Evolutionary conservation across 2,329 filamentous ascomycete genomes (phyloP).

Genomic region (Colletotrichum liaoningense): DNA sequence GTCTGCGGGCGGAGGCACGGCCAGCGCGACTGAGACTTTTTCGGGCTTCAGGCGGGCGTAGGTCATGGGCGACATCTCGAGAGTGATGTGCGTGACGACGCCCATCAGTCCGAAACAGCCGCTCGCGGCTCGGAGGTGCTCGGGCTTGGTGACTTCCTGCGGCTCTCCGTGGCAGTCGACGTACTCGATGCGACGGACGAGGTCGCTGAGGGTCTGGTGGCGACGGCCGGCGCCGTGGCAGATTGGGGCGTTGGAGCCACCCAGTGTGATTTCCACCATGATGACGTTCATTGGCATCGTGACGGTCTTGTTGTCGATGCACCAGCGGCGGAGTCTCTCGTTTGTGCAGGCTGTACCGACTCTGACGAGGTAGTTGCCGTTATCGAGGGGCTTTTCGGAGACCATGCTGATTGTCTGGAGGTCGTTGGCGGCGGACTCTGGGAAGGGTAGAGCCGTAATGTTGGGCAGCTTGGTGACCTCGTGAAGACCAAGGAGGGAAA

Average conservation of each 20-base stretch:
- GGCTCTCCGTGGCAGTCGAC: conserved; percentile 56
- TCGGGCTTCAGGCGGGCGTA: conserved; percentile 57
- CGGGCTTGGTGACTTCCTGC: conserved; percentile 51
- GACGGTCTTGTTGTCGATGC: conserved; percentile 41
- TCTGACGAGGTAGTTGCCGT: conserved; percentile 39
- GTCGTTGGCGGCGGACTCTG: conserved; percentile 44
- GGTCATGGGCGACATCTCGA: conserved; percentile 58
- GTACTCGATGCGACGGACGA: conserved; percentile 59
- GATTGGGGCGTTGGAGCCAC: conserved; percentile 56
- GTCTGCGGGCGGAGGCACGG: neutral
- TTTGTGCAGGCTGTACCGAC: neutral
- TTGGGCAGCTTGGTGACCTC: neutral
- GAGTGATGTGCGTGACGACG: conserved; percentile 60
- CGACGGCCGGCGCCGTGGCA: conserved; percentile 58
- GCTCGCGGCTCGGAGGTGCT: conserved; percentile 53
- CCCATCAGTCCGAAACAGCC: conserved; percentile 59
- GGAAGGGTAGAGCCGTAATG: conserved; percentile 39
- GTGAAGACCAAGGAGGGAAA: neutral
- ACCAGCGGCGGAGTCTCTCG: neutral
- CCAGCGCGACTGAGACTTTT: conserved; percentile 44
- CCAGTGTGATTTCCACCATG: conserved; percentile 60
- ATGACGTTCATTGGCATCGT: conserved; percentile 58
- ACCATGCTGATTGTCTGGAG: conserved; percentile 53
- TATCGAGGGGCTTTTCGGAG: conserved; percentile 40
- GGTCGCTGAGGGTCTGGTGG: conserved; percentile 54